Base-by-base conservation (phyloP, 768 basidiomycete genomes). In the Suillus luteus region DNA sequence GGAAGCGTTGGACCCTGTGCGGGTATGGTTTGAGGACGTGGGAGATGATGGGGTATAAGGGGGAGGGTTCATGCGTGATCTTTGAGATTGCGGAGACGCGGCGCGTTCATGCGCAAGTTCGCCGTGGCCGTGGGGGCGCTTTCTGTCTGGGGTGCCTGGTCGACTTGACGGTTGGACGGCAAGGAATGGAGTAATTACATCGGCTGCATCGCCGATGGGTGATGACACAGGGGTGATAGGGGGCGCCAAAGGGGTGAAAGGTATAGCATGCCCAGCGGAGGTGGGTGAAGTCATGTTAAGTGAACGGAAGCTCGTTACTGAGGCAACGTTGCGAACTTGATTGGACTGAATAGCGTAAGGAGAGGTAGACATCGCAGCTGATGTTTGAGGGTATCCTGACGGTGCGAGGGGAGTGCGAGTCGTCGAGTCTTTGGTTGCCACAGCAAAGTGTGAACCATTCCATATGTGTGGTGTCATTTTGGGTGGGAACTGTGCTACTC, bases 61-160 rank as follows among this genome's bases (percentile, higher is more conserved):
- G 3, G 75, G 74, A 17, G 75, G 74, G 48, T 75, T 75, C 62
- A 75, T 51, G 1, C 74, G 67, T 11, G 38, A 31, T 10, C 70
- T 67, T 40, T 38, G 66, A 37, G 52, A 62, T 5, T 66, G 44
- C 0, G 66, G 43, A 35, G 65, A 35, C 24, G 31, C n/a, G 2
- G 35, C 58, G 12, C 27, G 60, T 15, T 62, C 62, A 31, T 27
- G 59, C 1, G 27, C 40, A 12, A 52, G 59, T 54, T 66, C 66
- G 6, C 62, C 38, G 11, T 10, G 22, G 5, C 48, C 65, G 35
- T 70, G 64, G 1, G 64, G 44, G 5, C 55, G 54, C 17, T 65
- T 71, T 57, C 24, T 27, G 3, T 49, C 11, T 19, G 49, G 33
- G 10, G 27, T 22, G 12, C 52, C 17, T 49, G 52, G 43, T 57